Evolutionary conservation across 1,139 yeast species (phyloP), one percentile per base, ranked within the genome.

Genomic region (Taiozyma sp.): DNA sequence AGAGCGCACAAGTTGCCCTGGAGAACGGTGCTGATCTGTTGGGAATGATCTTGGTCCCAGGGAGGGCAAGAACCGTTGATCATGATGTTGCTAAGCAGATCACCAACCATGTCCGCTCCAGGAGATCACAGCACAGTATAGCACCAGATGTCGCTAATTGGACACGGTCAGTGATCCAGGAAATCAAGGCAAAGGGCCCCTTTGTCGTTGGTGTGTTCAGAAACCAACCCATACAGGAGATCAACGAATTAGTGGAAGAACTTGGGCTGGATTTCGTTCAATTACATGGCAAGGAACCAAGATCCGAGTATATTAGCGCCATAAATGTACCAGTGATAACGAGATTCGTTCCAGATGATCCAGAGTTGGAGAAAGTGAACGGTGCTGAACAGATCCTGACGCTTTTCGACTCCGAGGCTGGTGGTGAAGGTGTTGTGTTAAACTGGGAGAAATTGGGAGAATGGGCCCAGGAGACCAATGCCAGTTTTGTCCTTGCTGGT

Each of bases 41-140:
- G 6, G 99, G 99, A 1, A 80, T 88, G 64, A 93, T 93, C 42
- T 65, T 93, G 62, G 98, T 89, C 1, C 98, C 98, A 0, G 79
- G 79, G 35, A 73, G 96, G 53, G 76, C 78, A 40, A 76, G 99
- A 48, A 88, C 97, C 0, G 77, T 89, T 1, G 77, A 78, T 16
- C 62, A 67, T 0, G 74, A 66, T 0, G 72, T 70, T 3, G 97
- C 96, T 0, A 63, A 62, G 47, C 64, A 68, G 35, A 85, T 93
- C 7, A 72, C 86, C 0, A 52, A 55, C 6, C 45, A 71, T 35
- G 76, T 73, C 21, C 47, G 13, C 51, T 56, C 34, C 53, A 73
- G 54, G 47, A 50, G 49, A 28, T 8, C 2, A 6, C 54, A 55
- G 42, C 46, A 49, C 21, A 19, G 42, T 4, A 29, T 19, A 30